A percentile compares a stretch with the other conserved stretches of the same genome.
Conservation (phyloP, 2,329 filamentous ascomycete species). For the Phialophora tarda region DNA sequence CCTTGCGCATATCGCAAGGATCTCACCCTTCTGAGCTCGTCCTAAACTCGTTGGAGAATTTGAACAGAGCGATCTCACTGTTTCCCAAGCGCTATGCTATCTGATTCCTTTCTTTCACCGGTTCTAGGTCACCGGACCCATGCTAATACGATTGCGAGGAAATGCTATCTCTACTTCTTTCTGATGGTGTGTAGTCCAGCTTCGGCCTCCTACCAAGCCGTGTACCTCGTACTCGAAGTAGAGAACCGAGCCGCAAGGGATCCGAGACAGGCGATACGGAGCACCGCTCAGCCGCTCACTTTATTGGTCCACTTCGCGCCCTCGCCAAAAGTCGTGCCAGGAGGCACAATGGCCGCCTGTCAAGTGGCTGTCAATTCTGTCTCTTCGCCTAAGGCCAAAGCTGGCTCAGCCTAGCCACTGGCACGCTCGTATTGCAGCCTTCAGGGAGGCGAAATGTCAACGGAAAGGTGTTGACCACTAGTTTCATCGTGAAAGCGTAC, state of each 20-base stretch:
- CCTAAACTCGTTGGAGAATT: too few relatives aligned
- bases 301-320: constrained; percentile 9
- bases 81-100: too few relatives aligned
- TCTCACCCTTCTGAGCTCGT: too few relatives aligned
- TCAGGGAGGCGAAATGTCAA: neutral
- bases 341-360: neutral
- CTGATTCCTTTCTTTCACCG: too few relatives aligned
- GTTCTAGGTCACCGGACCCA: too few relatives aligned
- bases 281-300: neutral
- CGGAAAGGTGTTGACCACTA: neutral
- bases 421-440: constrained; percentile 3
- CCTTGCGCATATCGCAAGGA: too few relatives aligned
- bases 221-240: neutral
- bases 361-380: neutral
- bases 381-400: neutral
- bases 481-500: neutral
- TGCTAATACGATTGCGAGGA: too few relatives aligned
- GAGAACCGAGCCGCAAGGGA: constrained; percentile 8
- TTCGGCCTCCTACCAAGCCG: neutral
- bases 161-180: neutral
- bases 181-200: neutral
- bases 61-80: too few relatives aligned
- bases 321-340: neutral
- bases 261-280: neutral
- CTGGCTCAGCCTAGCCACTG: neutral